Evolutionary conservation across 441 rosid species (phyloP), one percentile per base, ranked within the genome.

Genomic region (Aquilaria agallochum): DNA sequence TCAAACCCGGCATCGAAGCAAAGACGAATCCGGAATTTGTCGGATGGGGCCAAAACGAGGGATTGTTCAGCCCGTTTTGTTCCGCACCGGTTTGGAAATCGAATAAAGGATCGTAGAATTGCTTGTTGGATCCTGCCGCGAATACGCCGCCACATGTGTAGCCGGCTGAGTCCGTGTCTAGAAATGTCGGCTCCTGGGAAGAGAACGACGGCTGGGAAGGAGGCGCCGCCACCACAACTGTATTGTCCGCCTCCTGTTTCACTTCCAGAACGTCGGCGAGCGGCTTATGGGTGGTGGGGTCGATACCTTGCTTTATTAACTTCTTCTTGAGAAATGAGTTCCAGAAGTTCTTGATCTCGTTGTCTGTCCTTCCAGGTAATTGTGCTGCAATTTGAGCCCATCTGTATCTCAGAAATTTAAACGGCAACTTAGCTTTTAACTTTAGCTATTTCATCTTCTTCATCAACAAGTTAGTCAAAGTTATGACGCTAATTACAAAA

Each of bases 341-440:
- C 92, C 92, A 86, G 64, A 76, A 86, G 66, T 86, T 86, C 71
- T 86, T 86, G 11, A 83, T 80, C 80, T 86, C 92, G 61, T 86
- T 86, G 33, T 86, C 92, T n/a, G 92, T 86, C 70, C 92, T 67
- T 56, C 92, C 92, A 3, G 89, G 89, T 59, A 86, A 71, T 47
- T 84, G 86, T 9, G 80, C 75, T 1, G 92, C 85, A 53, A 86
- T 86, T 75, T 86, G 92, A 34, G 92, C 92, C 92, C 92, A 86
- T 74, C 92, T 86, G 72, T 31, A 58, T 20, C 27, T 20, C 27
- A 20, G 27, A 20, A 20, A 20, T 20, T 20, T 11, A 31, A 45
- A 48, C 4, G n/a, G 9, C 3, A 48, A 48, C n/a, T 48, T 10
- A 48, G n/a, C 5, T 48, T 48, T 12, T 20, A 20, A 20, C 27